Conservation (phyloP, 129 eudicot species). For the Chrysanthemum seticuspe region DNA sequence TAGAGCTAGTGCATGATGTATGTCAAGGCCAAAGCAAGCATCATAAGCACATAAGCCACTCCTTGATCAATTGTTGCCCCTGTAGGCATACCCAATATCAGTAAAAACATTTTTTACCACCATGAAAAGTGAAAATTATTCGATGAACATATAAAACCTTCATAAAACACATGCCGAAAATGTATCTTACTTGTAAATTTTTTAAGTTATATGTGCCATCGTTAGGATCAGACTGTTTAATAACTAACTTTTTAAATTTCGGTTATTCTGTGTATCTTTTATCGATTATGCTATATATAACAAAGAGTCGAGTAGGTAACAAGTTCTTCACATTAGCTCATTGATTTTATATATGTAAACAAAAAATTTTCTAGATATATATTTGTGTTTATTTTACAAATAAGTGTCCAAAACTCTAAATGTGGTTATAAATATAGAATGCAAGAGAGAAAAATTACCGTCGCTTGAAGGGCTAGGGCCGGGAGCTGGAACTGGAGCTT, state of each 20-base stretch:
- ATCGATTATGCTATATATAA: no score
- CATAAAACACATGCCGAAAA: no score
- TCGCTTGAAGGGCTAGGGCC: constrained; percentile 61
- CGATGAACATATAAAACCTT: neutral
- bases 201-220: no score
- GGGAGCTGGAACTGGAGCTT: constrained; percentile 36
- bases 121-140: neutral
- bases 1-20: constrained; percentile 35
- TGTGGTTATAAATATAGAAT: neutral
- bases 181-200: no score
- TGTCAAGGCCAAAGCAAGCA: constrained; percentile 44
- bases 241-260: no score
- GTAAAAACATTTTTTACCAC: neutral
- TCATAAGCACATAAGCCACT: constrained; percentile 41
- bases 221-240: no score
- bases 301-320: no score
- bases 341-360: no score
- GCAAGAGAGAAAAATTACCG: constrained; percentile 30
- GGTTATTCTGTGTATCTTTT: no score
- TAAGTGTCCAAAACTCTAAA: no score
- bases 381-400: no score
- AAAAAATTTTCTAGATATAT: no score
- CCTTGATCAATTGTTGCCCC: constrained; percentile 45
- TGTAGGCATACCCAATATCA: constrained; percentile 2
- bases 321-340: neutral